Percentiles rank a stretch among this genome's conserved stretches.
Evolutionary conservation across 1,284 basidiomycete species (phyloP).

Genomic region (Phellinidium pouzarii): DNA sequence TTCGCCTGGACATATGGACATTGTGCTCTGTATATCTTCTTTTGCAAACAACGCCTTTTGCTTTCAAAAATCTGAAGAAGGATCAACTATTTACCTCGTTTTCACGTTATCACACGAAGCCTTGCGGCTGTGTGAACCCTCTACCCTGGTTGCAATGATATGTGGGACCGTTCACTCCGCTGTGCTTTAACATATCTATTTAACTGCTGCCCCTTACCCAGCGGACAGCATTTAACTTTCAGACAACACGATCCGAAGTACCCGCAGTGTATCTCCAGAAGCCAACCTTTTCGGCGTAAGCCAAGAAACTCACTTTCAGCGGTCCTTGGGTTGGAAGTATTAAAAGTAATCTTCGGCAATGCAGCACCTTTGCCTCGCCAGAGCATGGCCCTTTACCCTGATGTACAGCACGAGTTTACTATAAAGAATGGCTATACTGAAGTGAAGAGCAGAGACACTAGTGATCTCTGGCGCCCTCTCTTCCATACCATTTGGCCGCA

Average conservation of each 20-base stretch:
- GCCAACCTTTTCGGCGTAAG: neutral
- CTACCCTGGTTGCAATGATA: neutral
- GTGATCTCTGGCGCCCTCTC: neutral
- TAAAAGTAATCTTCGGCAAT: neutral
- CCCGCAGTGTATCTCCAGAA: neutral
- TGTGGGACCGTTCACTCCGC: neutral
- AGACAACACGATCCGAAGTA: neutral
- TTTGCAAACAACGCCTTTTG: too few species aligned
- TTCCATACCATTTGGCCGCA: neutral
- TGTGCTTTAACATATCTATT: neutral
- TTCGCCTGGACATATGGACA: too few species aligned
- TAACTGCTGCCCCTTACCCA: constrained; percentile 4
- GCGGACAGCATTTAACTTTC: neutral
- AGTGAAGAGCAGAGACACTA: neutral
- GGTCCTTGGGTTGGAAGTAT: neutral
- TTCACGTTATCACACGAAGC: constrained; percentile 1
- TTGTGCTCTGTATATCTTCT: neutral
- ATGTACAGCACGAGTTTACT: neutral
- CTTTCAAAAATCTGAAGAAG: too few species aligned
- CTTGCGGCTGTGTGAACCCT: neutral
- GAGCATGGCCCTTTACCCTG: constrained; percentile 7
- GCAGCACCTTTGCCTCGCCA: neutral
- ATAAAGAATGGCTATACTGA: neutral
- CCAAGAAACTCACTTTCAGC: neutral
- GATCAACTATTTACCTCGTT: too few species aligned